A percentile compares a stretch with the other conserved stretches of the same genome.
Conservation (phyloP, 1,284 basidiomycete genomes). For the Irpex sp. region DNA sequence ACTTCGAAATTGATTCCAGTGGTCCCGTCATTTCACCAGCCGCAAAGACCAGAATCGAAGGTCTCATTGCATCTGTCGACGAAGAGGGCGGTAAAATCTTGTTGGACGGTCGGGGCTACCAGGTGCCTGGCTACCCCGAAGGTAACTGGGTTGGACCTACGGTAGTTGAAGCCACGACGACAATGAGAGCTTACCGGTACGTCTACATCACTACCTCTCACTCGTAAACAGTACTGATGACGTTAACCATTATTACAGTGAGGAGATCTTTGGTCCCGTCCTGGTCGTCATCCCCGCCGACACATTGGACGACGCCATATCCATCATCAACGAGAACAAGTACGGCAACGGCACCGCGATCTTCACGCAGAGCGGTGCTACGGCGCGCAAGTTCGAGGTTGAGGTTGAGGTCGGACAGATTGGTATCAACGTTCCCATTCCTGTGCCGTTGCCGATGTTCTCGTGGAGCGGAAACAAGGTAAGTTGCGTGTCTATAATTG, state of each 20-base stretch:
- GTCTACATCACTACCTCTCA: slow-evolving; percentile 16
- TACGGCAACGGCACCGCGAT: slow-evolving; percentile 96
- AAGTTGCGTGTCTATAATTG: slow-evolving; percentile 16
- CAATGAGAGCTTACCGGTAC: slow-evolving; percentile 87
- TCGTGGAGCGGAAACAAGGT: slow-evolving; percentile 90
- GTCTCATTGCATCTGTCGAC: slow-evolving; percentile 77
- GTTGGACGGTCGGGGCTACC: slow-evolving; percentile 77
- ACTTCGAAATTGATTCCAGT: slow-evolving; percentile 34
- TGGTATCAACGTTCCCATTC: slow-evolving; percentile 91
- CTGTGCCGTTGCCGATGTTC: slow-evolving; percentile 90
- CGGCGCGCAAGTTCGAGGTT: slow-evolving; percentile 89
- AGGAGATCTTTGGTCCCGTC: slow-evolving; percentile 96
- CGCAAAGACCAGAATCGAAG: slow-evolving; percentile 76
- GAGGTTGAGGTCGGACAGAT: slow-evolving; percentile 90
- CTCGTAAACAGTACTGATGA: background rate
- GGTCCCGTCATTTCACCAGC: slow-evolving; percentile 92
- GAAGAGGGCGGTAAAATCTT: slow-evolving; percentile 84
- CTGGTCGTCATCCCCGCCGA: slow-evolving; percentile 78
- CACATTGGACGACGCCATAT: slow-evolving; percentile 87
- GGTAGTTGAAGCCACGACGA: slow-evolving; percentile 76
- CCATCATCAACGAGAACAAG: slow-evolving; percentile 83
- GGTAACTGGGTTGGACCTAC: slow-evolving; percentile 98
- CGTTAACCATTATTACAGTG: slow-evolving; percentile 36
- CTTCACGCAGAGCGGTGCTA: slow-evolving; percentile 96
- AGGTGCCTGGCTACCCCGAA: slow-evolving; percentile 73